Evolutionary conservation across 805 yeast genomes (phyloP).

Genomic region (Starmerella powellii): DNA sequence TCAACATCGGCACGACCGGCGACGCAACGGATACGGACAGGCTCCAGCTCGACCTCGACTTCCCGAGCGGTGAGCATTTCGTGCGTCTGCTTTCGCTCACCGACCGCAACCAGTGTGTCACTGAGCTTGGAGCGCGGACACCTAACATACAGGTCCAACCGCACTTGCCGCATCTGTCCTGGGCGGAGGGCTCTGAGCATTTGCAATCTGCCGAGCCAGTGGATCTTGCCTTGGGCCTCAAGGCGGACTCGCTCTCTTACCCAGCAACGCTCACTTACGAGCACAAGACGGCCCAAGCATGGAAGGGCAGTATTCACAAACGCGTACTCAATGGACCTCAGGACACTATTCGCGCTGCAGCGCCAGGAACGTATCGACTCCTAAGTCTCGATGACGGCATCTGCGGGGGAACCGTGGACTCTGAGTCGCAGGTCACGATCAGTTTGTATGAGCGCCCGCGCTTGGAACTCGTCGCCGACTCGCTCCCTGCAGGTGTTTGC

Average conservation of each 20-base stretch:
- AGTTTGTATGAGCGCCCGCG: slow-evolving; percentile 38
- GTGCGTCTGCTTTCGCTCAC: slow-evolving; percentile 50
- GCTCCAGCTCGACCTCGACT: slow-evolving; percentile 5
- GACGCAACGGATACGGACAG: slow-evolving; percentile 31
- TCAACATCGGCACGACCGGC: not conserved
- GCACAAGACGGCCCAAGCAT: not conserved
- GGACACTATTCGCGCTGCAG: slow-evolving; percentile 22
- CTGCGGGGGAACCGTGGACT: slow-evolving; percentile 38
- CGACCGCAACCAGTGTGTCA: slow-evolving; percentile 71
- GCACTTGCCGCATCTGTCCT: slow-evolving; percentile 50
- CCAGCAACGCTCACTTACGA: slow-evolving; percentile 15
- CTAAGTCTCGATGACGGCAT: slow-evolving; percentile 38
- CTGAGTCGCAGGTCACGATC: slow-evolving; percentile 32
- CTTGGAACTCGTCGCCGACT: slow-evolving; percentile 30
- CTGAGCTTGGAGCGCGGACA: slow-evolving; percentile 53
- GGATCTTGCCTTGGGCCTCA: slow-evolving; percentile 2
- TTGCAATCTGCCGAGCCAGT: slow-evolving; percentile 33
- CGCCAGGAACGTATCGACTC: slow-evolving; percentile 40
- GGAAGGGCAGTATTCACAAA: not conserved
- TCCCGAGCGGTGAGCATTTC: slow-evolving; percentile 58
- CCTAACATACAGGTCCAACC: slow-evolving; percentile 55
- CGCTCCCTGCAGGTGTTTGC: slow-evolving; percentile 12
- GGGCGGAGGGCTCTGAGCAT: slow-evolving; percentile 31
- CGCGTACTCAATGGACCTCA: not conserved
- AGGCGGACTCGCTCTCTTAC: slow-evolving; percentile 2